Conservation (phyloP, 176 grass and related monocot genomes). For the Puya raimondii region DNA sequence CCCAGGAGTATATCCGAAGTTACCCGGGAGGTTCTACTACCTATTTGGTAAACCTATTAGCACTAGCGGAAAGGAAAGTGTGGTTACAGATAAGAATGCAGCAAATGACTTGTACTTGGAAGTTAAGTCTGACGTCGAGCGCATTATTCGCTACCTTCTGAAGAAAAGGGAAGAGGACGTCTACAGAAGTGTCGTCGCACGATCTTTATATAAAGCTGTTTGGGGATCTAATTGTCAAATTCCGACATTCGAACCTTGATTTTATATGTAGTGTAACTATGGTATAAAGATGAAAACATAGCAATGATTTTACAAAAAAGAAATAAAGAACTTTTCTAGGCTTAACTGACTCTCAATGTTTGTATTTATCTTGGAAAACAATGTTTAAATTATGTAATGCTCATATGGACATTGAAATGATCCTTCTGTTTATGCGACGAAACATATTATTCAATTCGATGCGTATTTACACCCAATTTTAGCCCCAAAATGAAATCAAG, state of each 20-base stretch:
- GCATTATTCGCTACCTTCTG: slow-evolving; percentile 39
- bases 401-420: too few relatives aligned
- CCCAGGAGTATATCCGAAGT: slow-evolving; percentile 31
- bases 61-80: slow-evolving; percentile 22
- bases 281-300: not conserved
- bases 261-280: slow-evolving; percentile 19
- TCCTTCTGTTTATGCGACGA: too few relatives aligned
- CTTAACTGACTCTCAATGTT: too few relatives aligned
- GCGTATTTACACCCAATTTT: too few relatives aligned
- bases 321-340: too few relatives aligned
- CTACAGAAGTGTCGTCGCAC: slow-evolving; percentile 37
- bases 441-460: too few relatives aligned
- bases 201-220: slow-evolving; percentile 28
- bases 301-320: too few relatives aligned
- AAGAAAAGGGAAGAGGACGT: slow-evolving; percentile 55
- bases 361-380: too few relatives aligned
- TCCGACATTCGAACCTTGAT: slow-evolving; percentile 51
- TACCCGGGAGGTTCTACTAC: slow-evolving; percentile 62
- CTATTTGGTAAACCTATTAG: slow-evolving; percentile 60
- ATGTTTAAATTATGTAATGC: too few relatives aligned
- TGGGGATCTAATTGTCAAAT: slow-evolving; percentile 28
- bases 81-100: slow-evolving; percentile 32
- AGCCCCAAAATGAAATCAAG: too few relatives aligned
- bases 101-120: slow-evolving; percentile 37
- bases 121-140: slow-evolving; percentile 54